Evolutionary conservation across 257 asterid genomes (phyloP).

Genomic region (Capsicum baccatum): DNA sequence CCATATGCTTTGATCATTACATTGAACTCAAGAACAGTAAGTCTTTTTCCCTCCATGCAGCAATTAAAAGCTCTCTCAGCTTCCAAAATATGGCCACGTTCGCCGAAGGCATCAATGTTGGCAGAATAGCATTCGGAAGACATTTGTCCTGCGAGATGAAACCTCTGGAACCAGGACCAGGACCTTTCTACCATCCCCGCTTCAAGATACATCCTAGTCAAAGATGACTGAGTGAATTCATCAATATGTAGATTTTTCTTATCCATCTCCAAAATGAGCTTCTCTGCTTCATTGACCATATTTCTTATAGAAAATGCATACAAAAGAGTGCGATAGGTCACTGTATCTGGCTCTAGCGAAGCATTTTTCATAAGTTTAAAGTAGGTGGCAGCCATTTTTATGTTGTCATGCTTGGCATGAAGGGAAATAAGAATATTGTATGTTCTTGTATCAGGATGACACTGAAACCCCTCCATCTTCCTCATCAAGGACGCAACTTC

Average conservation of each 20-base stretch:
- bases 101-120: constrained; percentile 89
- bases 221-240: constrained; percentile 84
- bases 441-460: constrained; percentile 82
- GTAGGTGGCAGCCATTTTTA: constrained; percentile 64
- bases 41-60: constrained; percentile 52
- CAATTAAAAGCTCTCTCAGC: constrained; percentile 71
- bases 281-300: constrained; percentile 83
- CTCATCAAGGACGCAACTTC: constrained; percentile 64
- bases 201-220: constrained; percentile 91
- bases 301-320: constrained; percentile 84
- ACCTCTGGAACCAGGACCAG: constrained; percentile 81
- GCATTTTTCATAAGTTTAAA: constrained; percentile 75
- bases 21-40: constrained; percentile 65
- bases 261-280: constrained; percentile 77
- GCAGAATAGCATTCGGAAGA: constrained; percentile 90
- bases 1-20: constrained; percentile 98
- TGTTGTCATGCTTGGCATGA: constrained; percentile 75
- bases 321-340: constrained; percentile 85
- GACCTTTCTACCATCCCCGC: constrained; percentile 68
- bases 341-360: constrained; percentile 79
- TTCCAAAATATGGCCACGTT: constrained; percentile 66
- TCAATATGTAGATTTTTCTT: constrained; percentile 70
- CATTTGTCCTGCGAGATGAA: constrained; percentile 79
- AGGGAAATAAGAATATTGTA: constrained; percentile 83
- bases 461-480: constrained; percentile 70